Conservation (phyloP, 2,329 filamentous ascomycete genomes). For the Trichoderma sp. region DNA sequence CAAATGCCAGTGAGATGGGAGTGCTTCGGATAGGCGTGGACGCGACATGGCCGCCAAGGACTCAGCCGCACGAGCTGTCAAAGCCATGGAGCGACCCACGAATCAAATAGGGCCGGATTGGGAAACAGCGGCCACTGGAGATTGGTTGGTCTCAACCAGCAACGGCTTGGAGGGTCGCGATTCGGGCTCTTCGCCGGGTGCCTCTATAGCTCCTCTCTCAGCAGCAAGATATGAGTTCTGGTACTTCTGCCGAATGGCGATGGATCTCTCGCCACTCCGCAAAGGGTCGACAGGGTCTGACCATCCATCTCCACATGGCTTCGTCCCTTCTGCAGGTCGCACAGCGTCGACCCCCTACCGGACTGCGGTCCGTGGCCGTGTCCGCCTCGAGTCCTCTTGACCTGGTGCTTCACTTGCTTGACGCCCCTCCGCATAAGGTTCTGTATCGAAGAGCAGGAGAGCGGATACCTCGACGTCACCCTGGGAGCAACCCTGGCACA, state of each 20-base stretch:
- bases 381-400: background rate
- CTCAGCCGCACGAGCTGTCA: slow-evolving; percentile 17
- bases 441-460: slow-evolving; percentile 1
- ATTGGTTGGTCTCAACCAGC: background rate
- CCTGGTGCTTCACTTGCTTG: background rate
- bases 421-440: slow-evolving; percentile 17
- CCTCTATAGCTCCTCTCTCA: background rate
- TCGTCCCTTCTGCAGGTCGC: slow-evolving; percentile 10
- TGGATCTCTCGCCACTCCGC: background rate
- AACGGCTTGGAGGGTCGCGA: background rate
- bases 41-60: background rate
- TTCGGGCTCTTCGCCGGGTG: background rate
- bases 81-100: background rate
- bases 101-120: background rate
- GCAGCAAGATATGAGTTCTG: background rate
- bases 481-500: slow-evolving; percentile 1
- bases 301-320: slow-evolving; percentile 18
- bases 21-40: background rate
- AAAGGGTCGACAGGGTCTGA: slow-evolving; percentile 6
- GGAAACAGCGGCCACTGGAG: background rate
- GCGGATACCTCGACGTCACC: slow-evolving; percentile 18
- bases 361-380: background rate
- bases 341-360: slow-evolving; percentile 4
- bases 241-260: background rate
- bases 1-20: background rate